Base-by-base conservation (phyloP, 176 grass and related monocot species). In the Triticum monococcum region DNA sequence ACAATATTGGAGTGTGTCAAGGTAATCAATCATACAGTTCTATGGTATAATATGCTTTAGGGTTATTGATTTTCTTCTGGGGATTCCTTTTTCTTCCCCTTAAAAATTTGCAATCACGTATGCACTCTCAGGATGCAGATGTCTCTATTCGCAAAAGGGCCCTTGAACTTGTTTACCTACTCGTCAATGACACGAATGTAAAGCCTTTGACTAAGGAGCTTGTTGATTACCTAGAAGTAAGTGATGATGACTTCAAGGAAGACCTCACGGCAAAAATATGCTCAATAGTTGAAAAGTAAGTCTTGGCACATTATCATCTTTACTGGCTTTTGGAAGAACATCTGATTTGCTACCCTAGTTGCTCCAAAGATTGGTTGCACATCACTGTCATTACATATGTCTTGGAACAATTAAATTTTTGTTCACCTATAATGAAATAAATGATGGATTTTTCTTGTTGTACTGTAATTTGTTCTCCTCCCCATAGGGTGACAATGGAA, bases 81-180 rank as follows among this genome's bases (percentile, higher is more conserved):
- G 9, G 16, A 62, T 20, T 85, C 56, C 56, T 71, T 41, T 25
- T 16, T 90, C 87, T 75, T 82, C 17, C 79, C 73, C 75, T 86
- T 77, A 85, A 78, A 37, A 38, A 48, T 88, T 84, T 86, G 64
- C 20, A 46, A 82, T 46, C 61, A 26, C 48, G 28, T 88, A 18
- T 89, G 77, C 66, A 26, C 56, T 83, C 85, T 75, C 94, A 99
- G 97, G 97, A 99, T 94, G 91, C 97, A 66, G 97, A 99, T 94
- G 97, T 95, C 63, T 99, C 97, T 62, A 99, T 99, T 78, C 92
- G 92, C 68, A 99, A 94, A 94, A 99, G 97, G 88, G 97, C 97
- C 23, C 92, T 99, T 81, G 97, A 94, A 68, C 92, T 99, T 85
- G 68, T 93, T 92, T 99, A 93, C 69, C 81, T 99, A 54, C 92